Evolutionary conservation across 1,284 basidiomycete species (phyloP), one percentile per base, ranked within the genome.

Genomic region (Anthracocystis walkeri): DNA sequence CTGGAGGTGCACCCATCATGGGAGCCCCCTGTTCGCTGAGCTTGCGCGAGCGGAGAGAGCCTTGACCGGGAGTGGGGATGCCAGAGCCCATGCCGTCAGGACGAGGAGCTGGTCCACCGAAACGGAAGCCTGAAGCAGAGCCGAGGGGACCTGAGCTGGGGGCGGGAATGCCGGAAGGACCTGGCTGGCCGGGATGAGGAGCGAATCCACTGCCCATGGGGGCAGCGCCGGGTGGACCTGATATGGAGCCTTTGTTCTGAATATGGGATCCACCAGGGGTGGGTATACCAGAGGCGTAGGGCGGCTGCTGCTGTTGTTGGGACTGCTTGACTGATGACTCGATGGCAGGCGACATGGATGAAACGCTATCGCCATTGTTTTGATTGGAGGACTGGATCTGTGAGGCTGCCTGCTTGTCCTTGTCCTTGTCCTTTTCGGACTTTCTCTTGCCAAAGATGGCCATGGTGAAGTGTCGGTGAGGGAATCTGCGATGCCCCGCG

Each of bases 381-480:
- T 71, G 45, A 50, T 33, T 40, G n/a, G 64, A 54, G 27, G 52
- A 46, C 31, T 62, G 58, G 12, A 29, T 33, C 16, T 66, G 57
- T 7, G 46, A 50, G 8, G 45, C 53, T 14, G 58, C 18, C 52
- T 66, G 62, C 44, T 66, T 59, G 44, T 58, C 67, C 58, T 65
- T 70, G 46, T 76, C 71, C 58, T 67, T 73, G 55, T 77, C 72
- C 60, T 70, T 67, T 62, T 82, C 80, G 57, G 80, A 79, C 74
- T 81, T 82, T 59, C 78, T 78, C 71, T 82, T 82, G 65, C 81
- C 81, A 58, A 82, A 82, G 79, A 82, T 82, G 65, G 79, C 79
- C 81, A 82, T 82, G 56, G 21, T 16, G 35, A 59, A 23, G 38
- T 21, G n/a, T 35, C 23, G 54, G 7, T 51, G 29, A 27, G 16